phyloP scores from a whole-genome alignment of 345 rosid genomes.

The Gossypium longicalyx region DNA sequence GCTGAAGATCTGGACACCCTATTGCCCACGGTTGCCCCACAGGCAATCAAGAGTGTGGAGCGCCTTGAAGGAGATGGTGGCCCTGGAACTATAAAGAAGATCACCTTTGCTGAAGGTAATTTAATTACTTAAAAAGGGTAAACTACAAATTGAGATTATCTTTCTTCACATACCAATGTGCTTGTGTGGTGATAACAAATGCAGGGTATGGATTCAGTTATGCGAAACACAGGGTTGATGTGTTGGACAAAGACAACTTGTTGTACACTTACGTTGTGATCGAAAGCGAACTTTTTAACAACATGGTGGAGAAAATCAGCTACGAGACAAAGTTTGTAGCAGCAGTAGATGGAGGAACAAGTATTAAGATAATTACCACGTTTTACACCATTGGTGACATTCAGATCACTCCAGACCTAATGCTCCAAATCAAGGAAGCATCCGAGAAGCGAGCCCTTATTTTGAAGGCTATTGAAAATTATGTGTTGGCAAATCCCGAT shows the following conservation, averaged over 20 bases:
- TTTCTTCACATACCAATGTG: background rate
- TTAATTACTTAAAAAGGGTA: background rate
- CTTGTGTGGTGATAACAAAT: background rate
- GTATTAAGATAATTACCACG: conserved; percentile 19
- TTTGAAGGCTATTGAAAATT: too few species aligned
- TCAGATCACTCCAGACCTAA: too few species aligned
- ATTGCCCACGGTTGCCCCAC: background rate
- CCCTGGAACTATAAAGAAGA: conserved; percentile 30
- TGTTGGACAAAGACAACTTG: conserved; percentile 15
- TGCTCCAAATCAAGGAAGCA: too few species aligned
- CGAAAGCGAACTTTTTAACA: background rate
- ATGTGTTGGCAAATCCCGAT: too few species aligned
- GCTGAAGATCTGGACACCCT: background rate
- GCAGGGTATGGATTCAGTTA: background rate
- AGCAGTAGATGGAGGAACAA: background rate
- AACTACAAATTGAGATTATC: background rate
- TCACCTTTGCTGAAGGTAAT: conserved; percentile 15
- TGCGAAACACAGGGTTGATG: conserved; percentile 29
- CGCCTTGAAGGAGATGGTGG: conserved; percentile 34
- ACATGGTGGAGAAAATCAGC: background rate
- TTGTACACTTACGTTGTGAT: background rate
- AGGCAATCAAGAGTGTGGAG: background rate
- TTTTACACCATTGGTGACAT: too few species aligned
- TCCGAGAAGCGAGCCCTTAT: too few species aligned
- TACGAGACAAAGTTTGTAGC: background rate